Evolutionary conservation across 768 basidiomycete species (phyloP).

Genomic region (Suillus americanus): DNA sequence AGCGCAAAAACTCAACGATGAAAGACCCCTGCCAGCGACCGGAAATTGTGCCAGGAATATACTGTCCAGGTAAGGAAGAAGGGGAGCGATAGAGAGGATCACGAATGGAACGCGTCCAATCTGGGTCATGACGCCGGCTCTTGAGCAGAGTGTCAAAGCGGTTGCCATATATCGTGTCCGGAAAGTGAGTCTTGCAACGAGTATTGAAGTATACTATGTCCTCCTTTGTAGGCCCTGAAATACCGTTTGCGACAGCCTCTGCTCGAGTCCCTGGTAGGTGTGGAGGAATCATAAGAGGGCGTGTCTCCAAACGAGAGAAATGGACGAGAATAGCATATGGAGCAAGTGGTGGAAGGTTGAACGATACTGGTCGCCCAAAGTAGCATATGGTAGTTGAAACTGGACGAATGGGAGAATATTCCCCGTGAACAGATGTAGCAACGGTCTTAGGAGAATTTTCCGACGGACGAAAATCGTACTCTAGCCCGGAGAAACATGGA

Average conservation of each 20-base stretch:
- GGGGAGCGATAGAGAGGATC: conserved; percentile 1
- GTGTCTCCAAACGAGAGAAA: conserved; percentile 42
- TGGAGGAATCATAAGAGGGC: conserved; percentile 35
- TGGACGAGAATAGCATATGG: conserved; percentile 49
- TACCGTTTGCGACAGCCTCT: conserved; percentile 30
- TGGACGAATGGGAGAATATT: conserved; percentile 31
- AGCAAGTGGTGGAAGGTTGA: conserved; percentile 43
- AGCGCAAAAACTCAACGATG: conserved; percentile 32
- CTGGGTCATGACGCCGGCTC: conserved; percentile 32
- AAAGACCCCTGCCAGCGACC: conserved; percentile 52
- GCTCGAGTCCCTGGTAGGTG: conserved; percentile 40
- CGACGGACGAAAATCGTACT: conserved; percentile 29
- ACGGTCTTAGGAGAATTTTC: conserved; percentile 14
- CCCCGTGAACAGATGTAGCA: conserved; percentile 21
- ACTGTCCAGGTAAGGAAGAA: conserved; percentile 22
- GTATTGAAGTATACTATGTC: conserved; percentile 45
- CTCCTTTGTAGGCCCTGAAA: conserved; percentile 43
- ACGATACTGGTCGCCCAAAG: conserved; percentile 38
- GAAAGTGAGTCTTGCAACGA: conserved; percentile 42
- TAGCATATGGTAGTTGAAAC: conserved; percentile 36
- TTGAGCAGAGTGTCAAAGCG: conserved; percentile 19
- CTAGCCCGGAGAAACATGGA: conserved; percentile 42
- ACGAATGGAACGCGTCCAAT: conserved; percentile 25
- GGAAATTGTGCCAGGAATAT: conserved; percentile 43
- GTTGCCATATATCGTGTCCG: conserved; percentile 21